Evolutionary conservation across 148 eudicot genomes (phyloP), one percentile per base, ranked within the genome.

Genomic region (Rhododendron simsii): DNA sequence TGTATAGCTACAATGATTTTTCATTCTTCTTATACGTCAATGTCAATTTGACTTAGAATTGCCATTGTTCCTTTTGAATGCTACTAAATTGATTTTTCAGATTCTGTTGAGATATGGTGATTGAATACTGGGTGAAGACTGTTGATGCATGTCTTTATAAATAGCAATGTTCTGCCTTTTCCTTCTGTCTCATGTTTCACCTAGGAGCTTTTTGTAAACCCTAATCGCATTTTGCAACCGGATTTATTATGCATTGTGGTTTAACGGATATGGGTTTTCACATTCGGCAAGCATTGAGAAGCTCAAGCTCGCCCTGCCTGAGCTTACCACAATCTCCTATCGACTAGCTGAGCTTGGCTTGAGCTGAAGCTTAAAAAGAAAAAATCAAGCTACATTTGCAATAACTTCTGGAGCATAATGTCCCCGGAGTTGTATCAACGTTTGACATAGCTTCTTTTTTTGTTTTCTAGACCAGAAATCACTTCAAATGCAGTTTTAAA

Each of bases 1-100:
- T 83, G 85, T 83, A 83, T 28, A 83, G 78, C 78, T 48, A 71
- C 44, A 69, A 28, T 83, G 79, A 47, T 71, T 69, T 67, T 67
- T 51, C 33, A 9, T 67, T 10, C 28, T 28, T 80, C 35, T 80
- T n/a, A 28, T 57, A 69, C 48, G 33, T 83, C 83, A 71, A 69
- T 48, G 44, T 83, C 50, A 33, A 39, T 83, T 83, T 67, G 78
- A 83, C 69, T 45, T 20, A 11, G 73, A 69, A 30, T 30, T 69
- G 33, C 61, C 11, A 3, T 30, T 16, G 18, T 28, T 47, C 45
- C 79, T 8, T 47, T 83, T 5, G 12, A 41, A 41, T 67, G 85
- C 39, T 33, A 39, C 41, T 4, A 13, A 13, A 28, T 14, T 44
- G 13, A 65, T 82, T 83, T 82, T 83, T 12, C 8, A 67, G 21